Percentiles rank a stretch among this genome's conserved stretches.
These are phyloP conservation scores for Yarrowia porcina DNA, from an alignment of 805 yeast species.

Conservation along the genomic window DNA sequence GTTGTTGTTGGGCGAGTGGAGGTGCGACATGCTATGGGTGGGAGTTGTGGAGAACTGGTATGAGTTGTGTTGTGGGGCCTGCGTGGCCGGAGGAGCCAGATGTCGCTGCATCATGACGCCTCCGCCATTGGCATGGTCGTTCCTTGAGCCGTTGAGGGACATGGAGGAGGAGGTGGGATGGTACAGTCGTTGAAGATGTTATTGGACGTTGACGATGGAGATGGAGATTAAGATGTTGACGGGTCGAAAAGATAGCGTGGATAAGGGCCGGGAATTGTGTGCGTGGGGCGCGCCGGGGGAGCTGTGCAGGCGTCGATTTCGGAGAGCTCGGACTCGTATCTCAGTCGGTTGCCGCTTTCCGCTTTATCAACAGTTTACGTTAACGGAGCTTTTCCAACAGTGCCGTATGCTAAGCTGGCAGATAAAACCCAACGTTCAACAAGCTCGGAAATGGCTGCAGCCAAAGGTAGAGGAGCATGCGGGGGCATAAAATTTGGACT, in stretches of 20 bases:
- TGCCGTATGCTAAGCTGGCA: slow-evolving; percentile 24
- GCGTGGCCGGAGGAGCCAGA: background rate
- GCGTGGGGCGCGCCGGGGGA: background rate
- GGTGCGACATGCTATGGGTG: background rate
- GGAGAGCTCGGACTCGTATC: background rate
- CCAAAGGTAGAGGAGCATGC: slow-evolving; percentile 22
- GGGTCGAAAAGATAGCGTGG: background rate
- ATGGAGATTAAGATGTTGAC: background rate
- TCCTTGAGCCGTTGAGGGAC: slow-evolving; percentile 23
- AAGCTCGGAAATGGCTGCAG: slow-evolving; percentile 23
- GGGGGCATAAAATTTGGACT: slow-evolving; percentile 21
- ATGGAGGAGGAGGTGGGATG: background rate
- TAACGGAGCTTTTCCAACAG: slow-evolving; percentile 21
- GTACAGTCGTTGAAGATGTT: background rate
- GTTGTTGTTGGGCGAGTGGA: background rate
- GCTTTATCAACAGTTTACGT: slow-evolving; percentile 20
- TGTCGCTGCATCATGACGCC: slow-evolving; percentile 20
- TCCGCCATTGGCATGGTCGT: slow-evolving; percentile 11
- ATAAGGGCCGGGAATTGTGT: background rate
- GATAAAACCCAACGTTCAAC: slow-evolving; percentile 25
- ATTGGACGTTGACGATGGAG: background rate
- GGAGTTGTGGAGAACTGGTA: slow-evolving; percentile 10
- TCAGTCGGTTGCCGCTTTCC: slow-evolving; percentile 1
- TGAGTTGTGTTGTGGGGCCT: background rate
- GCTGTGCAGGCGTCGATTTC: background rate